Percentiles rank a stretch among this genome's conserved stretches.
Evolutionary conservation across 2,329 filamentous ascomycete genomes (phyloP).

Genomic region (Herpotrichia juniperi): DNA sequence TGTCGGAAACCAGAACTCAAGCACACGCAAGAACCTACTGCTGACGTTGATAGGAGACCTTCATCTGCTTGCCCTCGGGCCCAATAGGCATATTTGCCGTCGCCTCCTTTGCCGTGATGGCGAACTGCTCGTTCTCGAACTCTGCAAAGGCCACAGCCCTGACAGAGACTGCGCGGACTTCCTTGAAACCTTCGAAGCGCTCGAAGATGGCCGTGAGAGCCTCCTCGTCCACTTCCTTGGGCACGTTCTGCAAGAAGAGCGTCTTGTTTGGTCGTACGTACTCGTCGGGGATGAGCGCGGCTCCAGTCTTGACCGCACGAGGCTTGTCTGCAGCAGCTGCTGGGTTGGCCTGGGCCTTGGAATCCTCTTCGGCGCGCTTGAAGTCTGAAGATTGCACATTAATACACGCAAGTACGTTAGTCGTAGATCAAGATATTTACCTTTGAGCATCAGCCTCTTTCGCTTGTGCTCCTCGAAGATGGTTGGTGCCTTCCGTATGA

Average conservation of each 20-base stretch:
- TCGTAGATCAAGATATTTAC: conserved; percentile 54
- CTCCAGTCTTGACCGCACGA: conserved; percentile 72
- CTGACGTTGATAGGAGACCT: conserved; percentile 95
- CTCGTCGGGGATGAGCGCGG: conserved; percentile 89
- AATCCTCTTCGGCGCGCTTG: conserved; percentile 82
- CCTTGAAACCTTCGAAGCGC: conserved; percentile 91
- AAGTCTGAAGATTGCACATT: conserved; percentile 55
- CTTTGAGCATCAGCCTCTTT: conserved; percentile 85
- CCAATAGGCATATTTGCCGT: conserved; percentile 84
- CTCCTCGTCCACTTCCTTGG: conserved; percentile 84
- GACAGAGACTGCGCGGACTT: conserved; percentile 87
- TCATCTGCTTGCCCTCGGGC: conserved; percentile 77
- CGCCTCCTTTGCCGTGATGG: conserved; percentile 92
- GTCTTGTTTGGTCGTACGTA: conserved; percentile 98
- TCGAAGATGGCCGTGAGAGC: conserved; percentile 80
- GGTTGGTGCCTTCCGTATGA: conserved; percentile 72
- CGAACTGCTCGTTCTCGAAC: conserved; percentile 87
- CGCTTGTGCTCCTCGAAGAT: conserved; percentile 88
- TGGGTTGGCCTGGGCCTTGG: conserved; percentile 77
- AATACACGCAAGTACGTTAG: neutral
- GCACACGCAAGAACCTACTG: conserved; percentile 50
- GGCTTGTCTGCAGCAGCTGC: conserved; percentile 52
- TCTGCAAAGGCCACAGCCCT: conserved; percentile 95
- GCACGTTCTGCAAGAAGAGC: conserved; percentile 90
- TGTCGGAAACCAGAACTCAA: conserved; percentile 3